Percentiles rank a stretch among this genome's conserved stretches.
phyloP scores from a whole-genome alignment of 768 basidiomycete species.

The Galerina marginata region DNA sequence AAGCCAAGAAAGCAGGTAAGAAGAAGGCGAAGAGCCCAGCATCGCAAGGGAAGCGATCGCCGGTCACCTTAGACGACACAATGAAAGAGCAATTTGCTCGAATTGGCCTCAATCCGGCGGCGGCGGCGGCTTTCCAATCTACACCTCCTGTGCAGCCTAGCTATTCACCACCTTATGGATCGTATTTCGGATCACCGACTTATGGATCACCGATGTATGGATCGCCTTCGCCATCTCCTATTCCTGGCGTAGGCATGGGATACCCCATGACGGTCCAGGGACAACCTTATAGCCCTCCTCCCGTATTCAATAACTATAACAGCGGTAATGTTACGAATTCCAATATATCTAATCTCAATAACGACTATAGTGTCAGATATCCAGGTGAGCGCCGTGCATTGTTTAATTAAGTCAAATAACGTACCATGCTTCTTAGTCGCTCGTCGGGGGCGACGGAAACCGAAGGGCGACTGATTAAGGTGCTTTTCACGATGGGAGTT shows the following conservation, averaged over 20 bases:
- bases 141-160: background rate
- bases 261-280: background rate
- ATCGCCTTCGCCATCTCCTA: background rate
- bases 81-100: background rate
- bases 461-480: background rate
- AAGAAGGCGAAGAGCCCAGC: background rate
- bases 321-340: conserved; percentile 6
- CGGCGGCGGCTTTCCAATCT: background rate
- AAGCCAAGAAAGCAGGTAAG: background rate
- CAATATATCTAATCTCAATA: background rate
- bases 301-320: conserved; percentile 5
- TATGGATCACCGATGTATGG: background rate
- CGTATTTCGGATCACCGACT: too few relatives aligned
- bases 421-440: background rate
- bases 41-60: background rate
- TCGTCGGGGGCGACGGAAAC: background rate
- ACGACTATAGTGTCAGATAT: background rate
- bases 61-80: background rate
- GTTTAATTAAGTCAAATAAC: background rate
- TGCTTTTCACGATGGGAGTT: too few relatives aligned
- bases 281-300: background rate
- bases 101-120: background rate
- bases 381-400: background rate
- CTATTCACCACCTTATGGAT: background rate
- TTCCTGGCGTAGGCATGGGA: background rate